These are phyloP conservation scores for Syzygium syzygioides DNA, from an alignment of 441 rosid species.

Conservation along the genomic window DNA sequence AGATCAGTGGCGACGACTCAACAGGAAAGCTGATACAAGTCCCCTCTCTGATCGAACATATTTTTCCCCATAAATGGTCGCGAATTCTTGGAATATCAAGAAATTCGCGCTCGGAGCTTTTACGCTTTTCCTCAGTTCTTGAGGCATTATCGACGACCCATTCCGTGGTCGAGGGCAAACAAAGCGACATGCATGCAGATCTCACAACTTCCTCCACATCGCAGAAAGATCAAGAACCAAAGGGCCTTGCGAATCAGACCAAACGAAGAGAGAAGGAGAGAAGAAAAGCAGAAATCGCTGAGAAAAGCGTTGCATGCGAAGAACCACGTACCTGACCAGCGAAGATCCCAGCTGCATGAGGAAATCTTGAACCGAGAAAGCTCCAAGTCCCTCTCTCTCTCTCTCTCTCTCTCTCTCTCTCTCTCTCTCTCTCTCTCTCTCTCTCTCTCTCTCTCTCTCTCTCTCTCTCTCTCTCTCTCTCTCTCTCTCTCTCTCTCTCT, in stretches of 20 bases:
- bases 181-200: background rate
- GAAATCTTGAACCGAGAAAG: background rate
- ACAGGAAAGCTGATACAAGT: background rate
- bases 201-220: background rate
- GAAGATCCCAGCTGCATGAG: background rate
- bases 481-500: background rate
- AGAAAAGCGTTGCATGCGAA: background rate
- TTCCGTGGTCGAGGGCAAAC: background rate
- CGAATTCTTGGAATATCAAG: background rate
- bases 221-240: background rate
- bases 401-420: background rate
- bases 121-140: background rate
- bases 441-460: background rate
- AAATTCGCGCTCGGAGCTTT: background rate
- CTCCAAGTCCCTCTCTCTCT: background rate
- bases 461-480: background rate
- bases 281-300: background rate
- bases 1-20: background rate
- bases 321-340: background rate
- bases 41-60: background rate
- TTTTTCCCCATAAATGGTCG: background rate
- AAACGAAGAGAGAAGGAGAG: background rate
- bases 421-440: background rate
- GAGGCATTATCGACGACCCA: background rate
- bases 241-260: background rate